Base-by-base conservation (phyloP, 306 rosid genomes). In the Corylus americana region DNA sequence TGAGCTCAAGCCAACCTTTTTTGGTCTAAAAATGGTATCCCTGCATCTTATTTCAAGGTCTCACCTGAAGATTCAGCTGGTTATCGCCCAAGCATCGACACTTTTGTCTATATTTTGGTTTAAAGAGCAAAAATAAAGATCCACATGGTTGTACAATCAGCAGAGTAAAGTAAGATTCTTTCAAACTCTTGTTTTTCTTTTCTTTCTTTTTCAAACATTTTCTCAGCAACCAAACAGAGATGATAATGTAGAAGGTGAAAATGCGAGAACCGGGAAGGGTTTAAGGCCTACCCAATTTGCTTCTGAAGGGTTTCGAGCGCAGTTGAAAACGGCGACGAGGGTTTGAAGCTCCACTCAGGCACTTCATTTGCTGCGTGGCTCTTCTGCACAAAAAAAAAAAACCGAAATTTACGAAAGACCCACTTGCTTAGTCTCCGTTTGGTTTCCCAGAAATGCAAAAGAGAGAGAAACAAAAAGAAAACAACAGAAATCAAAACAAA, bases 231-330 rank as follows among this genome's bases (percentile, higher is more conserved):
- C 68, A 12, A 20, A 37, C 45, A 13, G 2, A 16, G 22, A 3
- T 47, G 8, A 37, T 12, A 71, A 71, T 39, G 20, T 42, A 53
- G 55, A 16, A 54, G 7, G 55, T 2, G 3, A 1, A 50, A 16
- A 22, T 1, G 10, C 39, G 16, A 4, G 3, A 48, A 75, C 58
- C 4, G 17, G 12, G 18, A 74, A 78, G 59, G 35, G 13, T 42
- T 42, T 6, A n/a, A 47, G 76, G 53, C 53, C 22, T 20, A 82
- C 91, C 85, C 89, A 75, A 87, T 77, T 78, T 79, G 88, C 55
- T 81, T 79, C 82, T 90, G 97, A 9, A 92, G 91, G 86, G 86
- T 71, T 85, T 83, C 84, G 29, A 91, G 92, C 1, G 90, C 90
- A 0, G 80, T 22, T 58, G 91, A 55, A 53, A 91, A 89, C 2